phyloP scores from a whole-genome alignment of 2,329 filamentous ascomycete genomes.

The Penicillium sp. region DNA sequence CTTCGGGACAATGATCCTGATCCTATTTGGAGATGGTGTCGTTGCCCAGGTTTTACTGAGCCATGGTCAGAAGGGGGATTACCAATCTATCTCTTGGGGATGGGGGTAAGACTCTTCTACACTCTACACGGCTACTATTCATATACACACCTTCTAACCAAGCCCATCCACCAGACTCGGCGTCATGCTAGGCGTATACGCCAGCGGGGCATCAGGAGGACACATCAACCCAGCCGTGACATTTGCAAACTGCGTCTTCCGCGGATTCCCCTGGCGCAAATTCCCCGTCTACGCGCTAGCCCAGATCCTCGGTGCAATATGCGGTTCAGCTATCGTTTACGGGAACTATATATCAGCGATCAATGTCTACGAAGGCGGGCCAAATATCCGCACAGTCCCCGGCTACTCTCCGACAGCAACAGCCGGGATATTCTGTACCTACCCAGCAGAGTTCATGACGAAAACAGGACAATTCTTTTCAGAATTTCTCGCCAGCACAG shows the following conservation, averaged over 20 bases:
- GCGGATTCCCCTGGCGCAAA: slow-evolving; percentile 66
- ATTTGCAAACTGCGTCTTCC: slow-evolving; percentile 66
- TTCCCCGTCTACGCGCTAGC: slow-evolving; percentile 67
- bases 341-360: slow-evolving; percentile 66
- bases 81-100: slow-evolving; percentile 55
- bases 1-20: slow-evolving; percentile 55
- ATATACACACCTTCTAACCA: slow-evolving; percentile 2
- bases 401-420: slow-evolving; percentile 57
- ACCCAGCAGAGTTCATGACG: slow-evolving; percentile 62
- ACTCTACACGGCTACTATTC: neutral
- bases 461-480: slow-evolving; percentile 68
- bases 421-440: slow-evolving; percentile 71
- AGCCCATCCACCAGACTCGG: slow-evolving; percentile 50
- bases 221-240: slow-evolving; percentile 73
- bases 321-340: slow-evolving; percentile 60
- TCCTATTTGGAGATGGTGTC: slow-evolving; percentile 59
- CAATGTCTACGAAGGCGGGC: slow-evolving; percentile 60
- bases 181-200: slow-evolving; percentile 69
- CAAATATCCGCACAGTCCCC: slow-evolving; percentile 61
- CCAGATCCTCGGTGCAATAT: slow-evolving; percentile 67
- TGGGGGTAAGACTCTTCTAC: slow-evolving; percentile 41
- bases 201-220: slow-evolving; percentile 58
- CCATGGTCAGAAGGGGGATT: slow-evolving; percentile 43
- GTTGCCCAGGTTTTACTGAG: slow-evolving; percentile 60
- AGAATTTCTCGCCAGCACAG: slow-evolving; percentile 66